Percentiles rank a stretch among this genome's conserved stretches.
Conservation (phyloP, 495 filamentous ascomycete genomes). For the Sphaerosporella brunnea region DNA sequence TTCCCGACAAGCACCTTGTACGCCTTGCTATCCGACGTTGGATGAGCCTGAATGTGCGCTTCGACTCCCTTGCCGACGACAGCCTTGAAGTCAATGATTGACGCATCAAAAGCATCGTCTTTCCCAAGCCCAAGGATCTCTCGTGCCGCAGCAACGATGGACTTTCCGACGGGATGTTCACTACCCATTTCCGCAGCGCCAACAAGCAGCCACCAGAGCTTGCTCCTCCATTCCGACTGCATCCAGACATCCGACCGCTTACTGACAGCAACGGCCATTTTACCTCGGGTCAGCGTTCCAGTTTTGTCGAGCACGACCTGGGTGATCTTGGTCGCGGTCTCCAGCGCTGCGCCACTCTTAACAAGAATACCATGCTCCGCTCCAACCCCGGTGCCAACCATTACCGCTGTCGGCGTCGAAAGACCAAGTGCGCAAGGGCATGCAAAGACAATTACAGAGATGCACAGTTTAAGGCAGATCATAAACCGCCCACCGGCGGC, state of each 20-base stretch:
- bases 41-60: constrained; percentile 56
- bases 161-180: constrained; percentile 86
- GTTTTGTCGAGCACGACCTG: constrained; percentile 99
- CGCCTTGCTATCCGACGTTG: constrained; percentile 38
- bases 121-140: constrained; percentile 49
- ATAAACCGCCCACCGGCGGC: constrained; percentile 75
- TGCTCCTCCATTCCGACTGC: constrained; percentile 44
- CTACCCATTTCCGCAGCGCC: constrained; percentile 85
- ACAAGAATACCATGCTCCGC: constrained; percentile 95
- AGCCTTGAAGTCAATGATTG: constrained; percentile 66
- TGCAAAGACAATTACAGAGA: constrained; percentile 95
- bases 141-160: constrained; percentile 57
- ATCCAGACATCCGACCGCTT: constrained; percentile 52
- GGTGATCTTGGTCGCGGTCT: constrained; percentile 78
- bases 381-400: constrained; percentile 94
- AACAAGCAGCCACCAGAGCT: constrained; percentile 85
- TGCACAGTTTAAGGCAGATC: constrained; percentile 95
- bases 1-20: constrained; percentile 77
- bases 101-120: constrained; percentile 64
- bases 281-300: constrained; percentile 82
- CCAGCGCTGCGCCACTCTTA: constrained; percentile 85
- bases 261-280: constrained; percentile 70
- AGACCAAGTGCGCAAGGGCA: constrained; percentile 92
- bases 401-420: constrained; percentile 88
- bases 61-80: constrained; percentile 71